A percentile compares a stretch with the other conserved stretches of the same genome.
Evolutionary conservation across 2,329 filamentous ascomycete genomes (phyloP).

Genomic region (Neofusicoccum cordaticola): DNA sequence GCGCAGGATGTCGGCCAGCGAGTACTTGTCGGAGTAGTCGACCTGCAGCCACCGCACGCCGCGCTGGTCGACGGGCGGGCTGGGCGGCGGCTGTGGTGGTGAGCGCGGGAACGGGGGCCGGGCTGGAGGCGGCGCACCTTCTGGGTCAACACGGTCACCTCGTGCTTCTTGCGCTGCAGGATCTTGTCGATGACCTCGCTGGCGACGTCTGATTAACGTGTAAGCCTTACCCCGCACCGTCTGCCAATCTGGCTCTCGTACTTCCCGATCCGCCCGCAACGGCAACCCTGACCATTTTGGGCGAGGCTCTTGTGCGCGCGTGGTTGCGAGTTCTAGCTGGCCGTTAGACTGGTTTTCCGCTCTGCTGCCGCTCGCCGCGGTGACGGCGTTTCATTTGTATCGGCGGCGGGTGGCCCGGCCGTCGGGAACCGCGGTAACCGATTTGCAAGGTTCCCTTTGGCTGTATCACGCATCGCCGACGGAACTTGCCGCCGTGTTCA

Average conservation of each 20-base stretch:
- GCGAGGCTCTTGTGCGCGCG: too few species aligned
- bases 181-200: conserved; percentile 53
- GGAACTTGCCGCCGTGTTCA: background rate
- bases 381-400: background rate
- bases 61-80: conserved; percentile 24
- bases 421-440: conserved; percentile 3
- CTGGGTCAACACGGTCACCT: conserved; percentile 52
- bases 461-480: background rate
- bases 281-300: conserved; percentile 30
- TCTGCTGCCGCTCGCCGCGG: background rate
- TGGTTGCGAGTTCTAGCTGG: too few species aligned
- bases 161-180: conserved; percentile 49
- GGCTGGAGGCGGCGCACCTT: conserved; percentile 31
- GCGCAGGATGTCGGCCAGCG: conserved; percentile 39
- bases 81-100: conserved; percentile 13
- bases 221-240: background rate
- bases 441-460: background rate
- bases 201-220: conserved; percentile 47
- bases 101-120: background rate
- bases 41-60: conserved; percentile 42
- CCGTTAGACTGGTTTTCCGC: too few species aligned
- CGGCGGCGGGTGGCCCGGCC: background rate
- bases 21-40: conserved; percentile 44
- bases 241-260: background rate
- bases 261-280: conserved; percentile 35